Percentiles rank a stretch among this genome's conserved stretches.
Conservation (phyloP, 2,329 filamentous ascomycete species). For the Trichoderma endophyticum region DNA sequence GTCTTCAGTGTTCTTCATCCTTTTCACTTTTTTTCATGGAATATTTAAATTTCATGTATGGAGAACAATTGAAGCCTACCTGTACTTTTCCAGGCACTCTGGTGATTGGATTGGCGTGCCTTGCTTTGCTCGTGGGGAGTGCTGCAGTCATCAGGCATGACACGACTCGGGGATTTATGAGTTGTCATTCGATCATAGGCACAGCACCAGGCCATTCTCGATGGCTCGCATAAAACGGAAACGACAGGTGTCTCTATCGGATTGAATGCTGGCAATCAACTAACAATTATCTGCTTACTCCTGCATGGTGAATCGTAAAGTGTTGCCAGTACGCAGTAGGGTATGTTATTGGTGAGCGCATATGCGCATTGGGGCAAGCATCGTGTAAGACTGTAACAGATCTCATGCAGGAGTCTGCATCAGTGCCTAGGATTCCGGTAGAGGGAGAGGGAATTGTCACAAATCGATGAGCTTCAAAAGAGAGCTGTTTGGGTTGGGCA, state of each 20-base stretch:
- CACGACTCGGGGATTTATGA: conserved; percentile 5
- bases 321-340: not conserved
- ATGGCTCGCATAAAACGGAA: not conserved
- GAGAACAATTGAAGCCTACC: not conserved
- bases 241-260: not conserved
- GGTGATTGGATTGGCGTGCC: conserved; percentile 11
- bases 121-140: not conserved
- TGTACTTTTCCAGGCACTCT: not conserved
- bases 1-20: not conserved
- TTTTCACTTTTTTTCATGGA: not conserved
- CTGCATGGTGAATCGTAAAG: conserved; percentile 9
- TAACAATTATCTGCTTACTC: not conserved
- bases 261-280: not conserved
- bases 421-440: not conserved
- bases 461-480: not conserved
- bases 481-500: conserved; percentile 6
- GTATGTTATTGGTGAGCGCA: not conserved
- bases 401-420: conserved; percentile 2
- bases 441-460: not conserved
- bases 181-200: not conserved
- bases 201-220: not conserved
- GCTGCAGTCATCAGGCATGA: not conserved
- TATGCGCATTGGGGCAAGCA: not conserved
- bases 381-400: not conserved
- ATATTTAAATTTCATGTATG: no score